Base-by-base conservation (phyloP, 441 rosid species). In the Aquilaria agallochum region DNA sequence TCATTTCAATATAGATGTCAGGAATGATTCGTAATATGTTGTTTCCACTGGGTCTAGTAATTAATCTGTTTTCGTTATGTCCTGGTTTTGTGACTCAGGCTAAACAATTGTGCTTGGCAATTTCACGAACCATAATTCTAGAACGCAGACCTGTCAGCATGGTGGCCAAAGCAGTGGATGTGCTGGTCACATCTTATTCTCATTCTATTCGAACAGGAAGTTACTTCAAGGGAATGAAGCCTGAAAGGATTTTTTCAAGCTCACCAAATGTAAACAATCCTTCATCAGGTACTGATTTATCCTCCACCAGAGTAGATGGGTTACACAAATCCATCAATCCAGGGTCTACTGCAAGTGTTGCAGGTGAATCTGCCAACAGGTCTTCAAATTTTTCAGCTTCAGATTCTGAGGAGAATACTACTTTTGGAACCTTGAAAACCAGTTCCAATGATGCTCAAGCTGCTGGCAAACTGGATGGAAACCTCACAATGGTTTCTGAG, bases 111-210 rank as follows among this genome's bases (percentile, higher is more conserved):
- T 86, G 93, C 78, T 76, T 95, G 86, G 83, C 79, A 68, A 81
- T 87, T 66, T 77, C 84, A 57, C 83, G 83, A 56, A 78, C 88
- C 66, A 69, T 81, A 64, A 90, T 95, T 68, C 80, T 95, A 72
- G 99, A 95, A 69, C 85, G 93, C 66, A 82, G 95, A 74, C 97
- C 98, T 58, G 85, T 92, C 58, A 55, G 87, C 59, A 70, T 83
- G 81, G 90, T 95, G 79, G 72, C 93, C 45, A 89, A 69, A 79
- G 92, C 90, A 65, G 79, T 90, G 67, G 92, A 92, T 78, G 90
- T 85, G 15, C 70, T 95, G 60, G 89, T 92, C 71, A 67, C 80
- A 63, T 88, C 96, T 33, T 95, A 78, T 70, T 83, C 97, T 40
- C 67, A 42, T 60, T 80, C 96, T 56, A 62, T 92, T 59, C 90